Evolutionary conservation across 2,329 filamentous ascomycete genomes (phyloP).

Genomic region (Claviceps spartinae): DNA sequence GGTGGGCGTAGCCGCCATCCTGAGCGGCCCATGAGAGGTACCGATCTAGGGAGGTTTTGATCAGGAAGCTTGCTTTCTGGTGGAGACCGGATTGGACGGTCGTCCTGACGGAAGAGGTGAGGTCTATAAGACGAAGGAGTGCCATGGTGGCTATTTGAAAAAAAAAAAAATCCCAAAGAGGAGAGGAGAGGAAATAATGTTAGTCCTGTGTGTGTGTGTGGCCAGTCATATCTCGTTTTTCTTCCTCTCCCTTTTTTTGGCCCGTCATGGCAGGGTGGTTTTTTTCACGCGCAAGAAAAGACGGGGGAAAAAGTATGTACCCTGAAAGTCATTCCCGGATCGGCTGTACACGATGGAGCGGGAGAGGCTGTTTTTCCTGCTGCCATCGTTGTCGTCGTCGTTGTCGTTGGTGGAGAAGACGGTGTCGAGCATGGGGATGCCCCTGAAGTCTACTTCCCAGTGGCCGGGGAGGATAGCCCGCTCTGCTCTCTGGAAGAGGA

Average conservation of each 20-base stretch:
- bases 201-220: neutral
- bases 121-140: conserved; percentile 25
- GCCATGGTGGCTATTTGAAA: conserved; percentile 23
- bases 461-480: conserved; percentile 25
- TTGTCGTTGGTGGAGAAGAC: conserved; percentile 20
- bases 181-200: neutral
- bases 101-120: conserved; percentile 22
- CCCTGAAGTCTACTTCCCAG: conserved; percentile 28
- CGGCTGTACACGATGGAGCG: conserved; percentile 26
- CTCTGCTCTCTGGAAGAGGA: conserved; percentile 27
- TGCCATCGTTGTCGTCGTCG: neutral
- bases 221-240: neutral
- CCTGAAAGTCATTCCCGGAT: conserved; percentile 22
- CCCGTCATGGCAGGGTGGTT: neutral
- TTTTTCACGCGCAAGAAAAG: neutral
- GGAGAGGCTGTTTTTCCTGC: conserved; percentile 10
- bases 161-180: too few relatives aligned
- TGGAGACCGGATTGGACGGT: conserved; percentile 22
- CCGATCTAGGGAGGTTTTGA: conserved; percentile 21
- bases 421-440: conserved; percentile 23
- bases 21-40: conserved; percentile 28
- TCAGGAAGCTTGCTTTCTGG: conserved; percentile 17
- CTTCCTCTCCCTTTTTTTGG: neutral
- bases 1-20: conserved; percentile 23
- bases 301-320: conserved; percentile 11